Evolutionary conservation across 176 grass and related monocot genomes (phyloP).

Genomic region (Eremochloa ophiuroides): DNA sequence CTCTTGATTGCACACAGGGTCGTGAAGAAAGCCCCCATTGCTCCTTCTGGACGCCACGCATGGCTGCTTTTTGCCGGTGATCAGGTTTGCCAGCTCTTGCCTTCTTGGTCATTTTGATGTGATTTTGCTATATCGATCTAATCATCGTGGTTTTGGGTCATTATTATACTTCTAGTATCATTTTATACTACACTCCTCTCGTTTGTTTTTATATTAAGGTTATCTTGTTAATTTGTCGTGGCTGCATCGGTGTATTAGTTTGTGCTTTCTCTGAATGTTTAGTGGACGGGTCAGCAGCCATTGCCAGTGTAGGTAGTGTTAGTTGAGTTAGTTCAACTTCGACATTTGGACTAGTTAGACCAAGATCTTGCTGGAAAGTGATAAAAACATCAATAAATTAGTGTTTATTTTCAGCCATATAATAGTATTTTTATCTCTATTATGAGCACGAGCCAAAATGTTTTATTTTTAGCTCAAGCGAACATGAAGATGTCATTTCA

Average conservation of each 20-base stretch:
- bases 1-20: conserved; percentile 43
- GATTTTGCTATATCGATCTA: background rate
- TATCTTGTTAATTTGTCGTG: too few species aligned
- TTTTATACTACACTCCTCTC: background rate
- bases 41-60: conserved; percentile 39
- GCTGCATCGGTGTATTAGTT: background rate
- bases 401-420: too few species aligned
- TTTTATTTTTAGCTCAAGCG: too few species aligned
- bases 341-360: background rate
- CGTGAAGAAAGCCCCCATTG: conserved; percentile 43
- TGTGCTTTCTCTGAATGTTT: background rate
- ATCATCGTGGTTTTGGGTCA: background rate
- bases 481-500: too few species aligned
- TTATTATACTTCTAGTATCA: background rate
- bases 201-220: too few species aligned
- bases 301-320: background rate
- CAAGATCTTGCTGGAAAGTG: conserved; percentile 1
- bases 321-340: conserved; percentile 31
- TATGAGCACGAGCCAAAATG: too few species aligned
- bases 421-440: too few species aligned
- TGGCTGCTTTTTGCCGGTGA: conserved; percentile 83
- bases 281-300: background rate
- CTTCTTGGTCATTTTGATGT: conserved; percentile 24
- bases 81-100: conserved; percentile 46
- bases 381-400: too few species aligned